Evolutionary conservation across 352 stramenopile genomes (phyloP), one percentile per base, ranked within the genome.

Genomic region (Phytopythium helicoides): DNA sequence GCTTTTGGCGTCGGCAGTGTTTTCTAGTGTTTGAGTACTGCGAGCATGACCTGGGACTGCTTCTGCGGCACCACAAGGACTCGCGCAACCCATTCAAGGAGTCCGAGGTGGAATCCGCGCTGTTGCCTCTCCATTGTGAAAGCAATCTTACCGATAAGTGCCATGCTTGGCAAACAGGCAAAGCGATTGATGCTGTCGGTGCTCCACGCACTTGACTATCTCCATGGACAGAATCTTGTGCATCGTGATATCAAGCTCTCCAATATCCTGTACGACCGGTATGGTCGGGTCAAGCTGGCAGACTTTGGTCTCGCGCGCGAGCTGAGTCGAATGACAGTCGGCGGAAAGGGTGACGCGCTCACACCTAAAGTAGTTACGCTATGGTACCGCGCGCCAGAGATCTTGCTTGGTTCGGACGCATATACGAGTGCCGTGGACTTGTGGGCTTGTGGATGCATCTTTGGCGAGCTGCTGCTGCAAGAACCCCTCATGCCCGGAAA

Each of bases 191-290:
- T 98, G 81, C 62, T 87, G 56, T 94, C 97, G 56, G 70, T 98
- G 6, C 56, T 98, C 0, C 68, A 78, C 14, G 92, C 80, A 5
- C 44, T 85, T 18, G 47, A 68, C 35, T 71, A 77, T 55, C 81
- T 98, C 31, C 94, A 98, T 56, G 33, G 59, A 19, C 71, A 89
- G 50, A 91, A 82, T 47, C 36, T 82, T 7, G 52, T 98, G 16
- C 94, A 98, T 61, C 82, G 94, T 22, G 95, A 98, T 67, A 86
- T 98, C 62, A 98, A 98, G 71, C 94, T 95, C 16, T 87, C 68
- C 31, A 98, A 98, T 59, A 87, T 98, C 47, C 71, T 98, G 8
- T 96, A 98, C 47, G 86, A 93, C 57, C 76, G 87, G 51, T 81
- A 74, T 54, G 81, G 81, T 3, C 47, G 47, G 0, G 66, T 91